Conservation (phyloP, 2,329 filamentous ascomycete species). For the Ophiostoma australiae region DNA sequence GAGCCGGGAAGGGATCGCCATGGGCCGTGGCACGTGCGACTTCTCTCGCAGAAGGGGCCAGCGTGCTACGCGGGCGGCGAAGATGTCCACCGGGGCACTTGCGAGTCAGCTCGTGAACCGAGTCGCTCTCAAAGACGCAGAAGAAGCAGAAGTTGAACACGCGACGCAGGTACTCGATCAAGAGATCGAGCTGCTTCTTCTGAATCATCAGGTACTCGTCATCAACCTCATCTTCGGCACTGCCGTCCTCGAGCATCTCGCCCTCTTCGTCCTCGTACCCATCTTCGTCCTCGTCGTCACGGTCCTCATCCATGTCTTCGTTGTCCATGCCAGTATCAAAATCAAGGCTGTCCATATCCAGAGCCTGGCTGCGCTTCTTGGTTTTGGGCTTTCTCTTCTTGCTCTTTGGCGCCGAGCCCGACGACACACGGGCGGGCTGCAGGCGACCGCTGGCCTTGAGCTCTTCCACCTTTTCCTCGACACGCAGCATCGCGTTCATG, state of each 20-base stretch:
- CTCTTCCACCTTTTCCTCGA: conserved; percentile 82
- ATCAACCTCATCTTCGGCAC: conserved; percentile 82
- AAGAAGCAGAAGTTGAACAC: conserved; percentile 99
- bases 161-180: conserved; percentile 92
- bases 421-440: conserved; percentile 51
- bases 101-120: conserved; percentile 87
- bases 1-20: conserved; percentile 77
- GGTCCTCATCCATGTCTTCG: conserved; percentile 63
- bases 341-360: conserved; percentile 58
- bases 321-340: conserved; percentile 38
- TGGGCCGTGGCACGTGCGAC: conserved; percentile 80
- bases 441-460: conserved; percentile 71
- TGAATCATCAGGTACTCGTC: conserved; percentile 84
- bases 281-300: conserved; percentile 58
- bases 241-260: conserved; percentile 68
- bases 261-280: conserved; percentile 50
- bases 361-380: conserved; percentile 54
- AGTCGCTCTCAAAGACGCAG: conserved; percentile 98
- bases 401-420: neutral
- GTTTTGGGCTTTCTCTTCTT: conserved; percentile 54
- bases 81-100: conserved; percentile 98
- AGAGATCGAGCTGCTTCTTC: conserved; percentile 93
- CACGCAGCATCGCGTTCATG: conserved; percentile 70
- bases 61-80: conserved; percentile 78
- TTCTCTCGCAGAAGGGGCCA: conserved; percentile 75